These are phyloP conservation scores for Waltiozyma sp. DNA, from an alignment of 1,139 yeast species.

Conservation along the genomic window DNA sequence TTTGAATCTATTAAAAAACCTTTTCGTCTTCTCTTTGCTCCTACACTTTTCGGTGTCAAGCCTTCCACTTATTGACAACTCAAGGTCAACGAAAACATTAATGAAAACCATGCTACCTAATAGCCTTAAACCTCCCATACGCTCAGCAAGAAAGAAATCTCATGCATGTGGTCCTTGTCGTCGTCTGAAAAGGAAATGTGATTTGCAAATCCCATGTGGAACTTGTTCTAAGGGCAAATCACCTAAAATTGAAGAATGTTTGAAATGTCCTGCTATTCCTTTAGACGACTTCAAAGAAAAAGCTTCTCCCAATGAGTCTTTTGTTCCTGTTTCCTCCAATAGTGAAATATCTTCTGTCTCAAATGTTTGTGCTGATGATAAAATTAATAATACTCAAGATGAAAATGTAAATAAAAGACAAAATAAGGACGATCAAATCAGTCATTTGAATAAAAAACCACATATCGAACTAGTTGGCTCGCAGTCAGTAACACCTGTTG, in stretches of 20 bases:
- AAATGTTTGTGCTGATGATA: not conserved
- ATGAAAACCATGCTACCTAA: not conserved
- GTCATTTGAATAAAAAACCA: not conserved
- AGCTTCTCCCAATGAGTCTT: not conserved
- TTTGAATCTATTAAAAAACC: too few relatives aligned
- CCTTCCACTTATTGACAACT: not conserved
- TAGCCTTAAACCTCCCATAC: not conserved
- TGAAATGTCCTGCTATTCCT: constrained; percentile 10
- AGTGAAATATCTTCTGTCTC: not conserved
- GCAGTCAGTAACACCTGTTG: not conserved
- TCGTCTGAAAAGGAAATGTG: constrained; percentile 12
- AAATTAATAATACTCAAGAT: too few relatives aligned
- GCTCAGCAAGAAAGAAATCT: constrained; percentile 12
- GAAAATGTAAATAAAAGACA: not conserved
- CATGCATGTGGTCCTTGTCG: constrained; percentile 16
- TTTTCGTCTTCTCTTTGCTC: too few relatives aligned
- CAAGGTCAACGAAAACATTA: too few relatives aligned
- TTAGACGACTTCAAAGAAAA: not conserved
- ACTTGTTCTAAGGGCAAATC: constrained; percentile 11
- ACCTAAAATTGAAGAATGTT: constrained; percentile 9
- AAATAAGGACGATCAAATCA: not conserved
- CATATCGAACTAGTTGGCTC: not conserved
- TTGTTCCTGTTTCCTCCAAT: not conserved
- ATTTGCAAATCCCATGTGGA: constrained; percentile 12
- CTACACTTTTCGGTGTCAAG: too few relatives aligned